These are phyloP conservation scores for Candida yuanshanica DNA, from an alignment of 805 yeast genomes.

Conservation along the genomic window DNA sequence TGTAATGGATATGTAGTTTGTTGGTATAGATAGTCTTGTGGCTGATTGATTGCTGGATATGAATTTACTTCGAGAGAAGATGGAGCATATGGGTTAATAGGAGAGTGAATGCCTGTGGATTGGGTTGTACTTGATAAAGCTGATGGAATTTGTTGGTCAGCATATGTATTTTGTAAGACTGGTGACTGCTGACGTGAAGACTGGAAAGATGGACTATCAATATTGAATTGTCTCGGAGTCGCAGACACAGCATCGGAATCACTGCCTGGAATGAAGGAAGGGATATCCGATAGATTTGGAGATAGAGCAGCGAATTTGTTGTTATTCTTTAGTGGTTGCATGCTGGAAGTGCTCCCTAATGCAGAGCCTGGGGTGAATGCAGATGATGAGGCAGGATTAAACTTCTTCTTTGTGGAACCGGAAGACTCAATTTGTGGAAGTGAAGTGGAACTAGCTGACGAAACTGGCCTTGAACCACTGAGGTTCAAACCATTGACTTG, in stretches of 20 bases:
- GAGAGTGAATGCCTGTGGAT: neutral
- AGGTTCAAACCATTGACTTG: neutral
- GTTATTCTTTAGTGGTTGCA: slow-evolving; percentile 8
- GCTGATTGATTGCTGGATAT: slow-evolving; percentile 4
- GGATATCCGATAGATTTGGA: slow-evolving; percentile 33
- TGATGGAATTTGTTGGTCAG: slow-evolving; percentile 5
- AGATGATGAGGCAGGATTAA: slow-evolving; percentile 50
- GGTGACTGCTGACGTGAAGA: slow-evolving; percentile 9
- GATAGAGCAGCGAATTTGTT: slow-evolving; percentile 28
- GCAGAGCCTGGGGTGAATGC: slow-evolving; percentile 42
- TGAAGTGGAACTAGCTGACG: neutral
- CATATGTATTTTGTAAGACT: slow-evolving; percentile 10
- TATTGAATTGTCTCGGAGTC: slow-evolving; percentile 19
- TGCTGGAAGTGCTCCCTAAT: slow-evolving; percentile 1
- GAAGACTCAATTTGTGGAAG: slow-evolving; percentile 3
- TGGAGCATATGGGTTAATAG: slow-evolving; percentile 17
- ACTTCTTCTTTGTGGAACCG: slow-evolving; percentile 32
- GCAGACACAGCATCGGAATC: slow-evolving; percentile 12
- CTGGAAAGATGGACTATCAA: slow-evolving; percentile 30
- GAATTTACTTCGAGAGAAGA: slow-evolving; percentile 8
- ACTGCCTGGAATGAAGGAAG: slow-evolving; percentile 24
- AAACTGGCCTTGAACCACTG: neutral
- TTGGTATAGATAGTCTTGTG: slow-evolving; percentile 15
- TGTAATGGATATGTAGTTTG: slow-evolving; percentile 49
- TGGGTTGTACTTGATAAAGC: slow-evolving; percentile 1